Conservation (phyloP, 768 basidiomycete genomes). For the Asterophora lycoperdoides region DNA sequence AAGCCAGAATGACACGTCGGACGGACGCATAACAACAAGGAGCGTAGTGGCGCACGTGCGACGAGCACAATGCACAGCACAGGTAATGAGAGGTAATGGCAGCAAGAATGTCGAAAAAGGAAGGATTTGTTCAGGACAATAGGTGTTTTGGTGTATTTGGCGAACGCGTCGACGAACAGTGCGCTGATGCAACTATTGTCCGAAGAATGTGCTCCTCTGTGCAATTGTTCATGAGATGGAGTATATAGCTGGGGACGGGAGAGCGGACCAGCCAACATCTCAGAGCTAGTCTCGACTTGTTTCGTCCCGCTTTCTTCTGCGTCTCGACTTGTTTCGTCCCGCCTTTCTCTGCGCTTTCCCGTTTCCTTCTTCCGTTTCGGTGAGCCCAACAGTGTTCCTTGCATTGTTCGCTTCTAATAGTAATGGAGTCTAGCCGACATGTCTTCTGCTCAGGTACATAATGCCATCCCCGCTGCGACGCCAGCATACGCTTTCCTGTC, state of each 20-base stretch:
- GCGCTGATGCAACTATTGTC: neutral
- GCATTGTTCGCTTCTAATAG: constrained; percentile 8
- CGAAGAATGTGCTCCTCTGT: neutral
- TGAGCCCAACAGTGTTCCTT: neutral
- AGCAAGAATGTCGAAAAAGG: constrained; percentile 1
- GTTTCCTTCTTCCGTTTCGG: neutral
- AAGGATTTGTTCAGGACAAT: constrained; percentile 9
- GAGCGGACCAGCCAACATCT: neutral
- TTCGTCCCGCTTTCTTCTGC: too few species aligned
- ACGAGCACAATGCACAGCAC: neutral
- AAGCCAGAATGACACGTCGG: too few species aligned
- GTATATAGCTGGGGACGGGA: constrained; percentile 1
- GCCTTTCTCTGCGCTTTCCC: neutral
- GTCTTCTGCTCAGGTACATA: constrained; percentile 4
- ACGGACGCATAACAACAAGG: neutral
- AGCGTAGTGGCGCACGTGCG: too few species aligned
- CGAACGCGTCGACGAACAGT: neutral
- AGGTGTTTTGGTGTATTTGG: constrained; percentile 4
- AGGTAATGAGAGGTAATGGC: neutral
- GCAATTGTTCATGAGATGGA: constrained; percentile 4
- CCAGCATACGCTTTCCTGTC: constrained; percentile 41
- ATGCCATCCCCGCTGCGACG: constrained; percentile 1
- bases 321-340: constrained; percentile 10
- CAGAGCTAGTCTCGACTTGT: constrained; percentile 14
- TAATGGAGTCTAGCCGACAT: constrained; percentile 2